Evolutionary conservation across 768 basidiomycete species (phyloP).

Genomic region (Russula dissimulans): DNA sequence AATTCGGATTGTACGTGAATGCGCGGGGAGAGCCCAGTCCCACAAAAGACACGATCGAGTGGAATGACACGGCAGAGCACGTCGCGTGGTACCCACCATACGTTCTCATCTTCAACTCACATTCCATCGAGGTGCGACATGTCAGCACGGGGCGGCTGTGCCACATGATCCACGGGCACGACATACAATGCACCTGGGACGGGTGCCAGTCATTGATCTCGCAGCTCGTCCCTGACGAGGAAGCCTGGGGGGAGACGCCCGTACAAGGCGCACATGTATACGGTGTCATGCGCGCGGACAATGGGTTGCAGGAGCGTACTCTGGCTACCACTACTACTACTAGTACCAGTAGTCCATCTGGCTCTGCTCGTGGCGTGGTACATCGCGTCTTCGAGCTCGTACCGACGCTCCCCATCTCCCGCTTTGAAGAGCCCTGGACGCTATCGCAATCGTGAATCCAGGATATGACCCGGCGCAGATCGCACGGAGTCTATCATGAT

Average conservation of each 20-base stretch:
- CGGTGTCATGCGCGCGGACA: constrained; percentile 64
- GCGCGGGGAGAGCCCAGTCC: constrained; percentile 80
- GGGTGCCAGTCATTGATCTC: constrained; percentile 42
- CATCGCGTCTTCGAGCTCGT: constrained; percentile 75
- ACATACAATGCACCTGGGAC: constrained; percentile 85
- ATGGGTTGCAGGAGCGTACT: constrained; percentile 24
- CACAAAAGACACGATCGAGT: constrained; percentile 65
- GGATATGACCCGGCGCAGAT: no score
- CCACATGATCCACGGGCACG: constrained; percentile 74
- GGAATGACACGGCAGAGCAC: constrained; percentile 86
- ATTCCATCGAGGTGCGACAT: constrained; percentile 86
- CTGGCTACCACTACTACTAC: no score
- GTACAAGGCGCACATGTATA: constrained; percentile 76
- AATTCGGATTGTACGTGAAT: constrained; percentile 89
- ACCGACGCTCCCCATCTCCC: constrained; percentile 52
- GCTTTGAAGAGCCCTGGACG: constrained; percentile 26
- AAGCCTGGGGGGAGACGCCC: constrained; percentile 39
- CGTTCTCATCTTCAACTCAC: constrained; percentile 75
- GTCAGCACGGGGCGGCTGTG: constrained; percentile 67
- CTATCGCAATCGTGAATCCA: no score
- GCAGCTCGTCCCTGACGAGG: constrained; percentile 32
- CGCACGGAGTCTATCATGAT: no score
- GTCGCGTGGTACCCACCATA: constrained; percentile 87
- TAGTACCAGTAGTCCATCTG: constrained; percentile 20
- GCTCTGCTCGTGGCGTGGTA: constrained; percentile 36